Base-by-base conservation (phyloP, 2,329 filamentous ascomycete genomes). In the Trichoderma hamatum region DNA sequence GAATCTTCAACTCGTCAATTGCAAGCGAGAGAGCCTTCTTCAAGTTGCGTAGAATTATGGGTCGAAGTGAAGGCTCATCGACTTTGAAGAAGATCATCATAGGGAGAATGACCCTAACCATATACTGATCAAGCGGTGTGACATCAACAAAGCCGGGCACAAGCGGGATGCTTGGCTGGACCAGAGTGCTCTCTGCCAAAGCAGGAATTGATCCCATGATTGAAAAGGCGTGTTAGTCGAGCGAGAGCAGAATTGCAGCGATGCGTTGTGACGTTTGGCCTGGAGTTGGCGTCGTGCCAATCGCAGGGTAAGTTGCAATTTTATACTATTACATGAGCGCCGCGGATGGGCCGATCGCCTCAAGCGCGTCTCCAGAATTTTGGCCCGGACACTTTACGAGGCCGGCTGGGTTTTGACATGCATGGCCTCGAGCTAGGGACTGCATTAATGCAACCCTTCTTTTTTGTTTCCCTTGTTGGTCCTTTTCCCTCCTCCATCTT, bases 91-190 rank as follows among this genome's bases (percentile, higher is more conserved):
- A 62, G 64, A 58, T 52, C 63, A 70, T 67, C 63, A 70, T 70
- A 6, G 68, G 68, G 26, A 70, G 61, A 62, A 70, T 70, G 49
- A 70, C 64, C 56, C 68, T 70, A 56, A 68, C 64, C 68, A 70
- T 70, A 49, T 70, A 70, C 39, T 70, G 68, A 49, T 70, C 68
- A 54, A 70, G 62, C 54, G 68, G 68, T 62, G 68, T 67, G 55
- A 70, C 63, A 36, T 64, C 49, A 6, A 30, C 55, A 21, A 36
- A 30, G 51, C 68, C 68, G 16, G 68, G 68, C 46, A 70, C 68
- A 10, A 34, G 68, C 54, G 68, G 30, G 34, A 67, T 70, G 64
- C 68, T 70, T 68, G 68, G 68, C 30, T 64, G 68, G 14, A 70
- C 49, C 63, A 70, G 32, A 43, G 67, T 69, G 21, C 52, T 60